These are phyloP conservation scores for Silene uniflora DNA, from an alignment of 148 eudicot species.

Conservation along the genomic window DNA sequence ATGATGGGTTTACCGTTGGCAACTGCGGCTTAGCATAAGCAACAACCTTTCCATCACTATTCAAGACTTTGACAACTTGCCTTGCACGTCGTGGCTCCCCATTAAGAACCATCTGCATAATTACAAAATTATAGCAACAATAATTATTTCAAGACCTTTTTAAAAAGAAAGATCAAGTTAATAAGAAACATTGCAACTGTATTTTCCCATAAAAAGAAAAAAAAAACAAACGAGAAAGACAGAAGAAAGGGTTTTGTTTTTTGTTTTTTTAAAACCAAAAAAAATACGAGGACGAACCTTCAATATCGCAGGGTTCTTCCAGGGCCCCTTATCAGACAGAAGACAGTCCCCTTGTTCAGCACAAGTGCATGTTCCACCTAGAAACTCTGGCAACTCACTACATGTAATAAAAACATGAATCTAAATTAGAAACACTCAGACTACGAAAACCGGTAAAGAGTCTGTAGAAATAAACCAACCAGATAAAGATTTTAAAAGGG, in stretches of 20 bases:
- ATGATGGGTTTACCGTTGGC: constrained; percentile 44
- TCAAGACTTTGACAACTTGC: constrained; percentile 84
- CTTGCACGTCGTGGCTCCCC: constrained; percentile 77
- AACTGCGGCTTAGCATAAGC: constrained; percentile 87
- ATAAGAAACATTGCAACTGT: neutral
- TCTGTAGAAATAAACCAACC: neutral
- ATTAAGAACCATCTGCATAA: constrained; percentile 69
- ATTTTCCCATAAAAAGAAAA: neutral
- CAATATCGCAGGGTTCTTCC: constrained; percentile 79
- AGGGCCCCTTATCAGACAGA: constrained; percentile 88
- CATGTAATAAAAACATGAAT: neutral
- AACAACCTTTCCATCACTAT: constrained; percentile 90
- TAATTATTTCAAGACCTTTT: neutral
- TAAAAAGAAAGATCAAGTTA: neutral
- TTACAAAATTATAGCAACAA: neutral
- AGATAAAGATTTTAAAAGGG: too few relatives aligned
- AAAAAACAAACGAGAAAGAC: neutral
- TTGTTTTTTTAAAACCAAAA: neutral
- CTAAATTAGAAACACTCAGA: neutral
- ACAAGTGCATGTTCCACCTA: constrained; percentile 89
- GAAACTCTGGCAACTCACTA: constrained; percentile 92
- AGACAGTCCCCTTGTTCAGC: constrained; percentile 83
- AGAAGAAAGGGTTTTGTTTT: neutral
- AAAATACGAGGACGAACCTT: constrained; percentile 42
- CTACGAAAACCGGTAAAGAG: neutral